Evolutionary conservation across 2,329 filamentous ascomycete species (phyloP).

Genomic region (Hypoxylon rubiginosum): DNA sequence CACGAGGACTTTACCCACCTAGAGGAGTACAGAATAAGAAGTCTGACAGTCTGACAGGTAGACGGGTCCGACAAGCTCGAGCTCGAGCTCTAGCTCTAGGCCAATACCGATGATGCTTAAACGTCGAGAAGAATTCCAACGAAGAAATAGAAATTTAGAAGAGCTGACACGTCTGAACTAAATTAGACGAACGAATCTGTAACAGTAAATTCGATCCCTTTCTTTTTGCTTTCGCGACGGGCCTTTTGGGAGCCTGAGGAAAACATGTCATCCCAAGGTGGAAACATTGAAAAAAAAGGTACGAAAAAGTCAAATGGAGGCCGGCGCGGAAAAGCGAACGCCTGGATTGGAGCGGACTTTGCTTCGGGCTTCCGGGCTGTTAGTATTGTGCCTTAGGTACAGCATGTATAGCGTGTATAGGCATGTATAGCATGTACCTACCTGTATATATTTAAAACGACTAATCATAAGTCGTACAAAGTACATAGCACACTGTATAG

Average conservation of each 20-base stretch:
- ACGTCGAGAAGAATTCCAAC: constrained; percentile 25
- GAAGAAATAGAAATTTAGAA: constrained; percentile 15
- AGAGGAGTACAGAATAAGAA: constrained; percentile 17
- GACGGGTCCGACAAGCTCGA: constrained; percentile 21
- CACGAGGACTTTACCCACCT: constrained; percentile 25
- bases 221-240: constrained; percentile 17
- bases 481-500: constrained; percentile 22
- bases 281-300: constrained; percentile 29
- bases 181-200: constrained; percentile 19
- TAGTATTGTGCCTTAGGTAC: constrained; percentile 10
- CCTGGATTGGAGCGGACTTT: constrained; percentile 35
- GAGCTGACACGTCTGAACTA: neutral
- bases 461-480: constrained; percentile 14
- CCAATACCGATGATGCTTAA: constrained; percentile 25
- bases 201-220: constrained; percentile 18
- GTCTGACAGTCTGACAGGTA: neutral
- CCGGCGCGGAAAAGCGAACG: constrained; percentile 15
- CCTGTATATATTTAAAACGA: constrained; percentile 29
- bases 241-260: constrained; percentile 28
- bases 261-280: constrained; percentile 30
- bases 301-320: constrained; percentile 16
- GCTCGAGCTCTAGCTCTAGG: constrained; percentile 3
- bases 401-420: neutral
- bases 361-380: constrained; percentile 32
- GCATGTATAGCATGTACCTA: constrained; percentile 2